Conservation (phyloP, 73 alveolate species). For the Paramecium pentaurelia region DNA sequence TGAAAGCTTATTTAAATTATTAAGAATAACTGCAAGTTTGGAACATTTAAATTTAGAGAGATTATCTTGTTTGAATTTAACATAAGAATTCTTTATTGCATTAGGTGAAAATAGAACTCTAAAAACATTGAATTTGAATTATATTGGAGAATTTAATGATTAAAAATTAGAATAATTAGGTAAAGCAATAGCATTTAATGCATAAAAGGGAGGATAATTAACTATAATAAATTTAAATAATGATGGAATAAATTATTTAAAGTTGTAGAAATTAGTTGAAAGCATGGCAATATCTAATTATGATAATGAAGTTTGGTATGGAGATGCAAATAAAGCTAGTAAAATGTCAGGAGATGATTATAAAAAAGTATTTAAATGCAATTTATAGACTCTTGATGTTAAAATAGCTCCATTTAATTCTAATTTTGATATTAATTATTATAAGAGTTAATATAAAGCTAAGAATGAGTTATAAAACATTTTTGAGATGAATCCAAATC, state of each 20-base stretch:
- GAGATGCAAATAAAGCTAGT: constrained; percentile 70
- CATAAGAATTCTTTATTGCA: constrained; percentile 83
- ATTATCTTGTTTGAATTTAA: constrained; percentile 46
- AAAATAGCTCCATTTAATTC: constrained; percentile 56
- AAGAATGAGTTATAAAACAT: constrained; percentile 59
- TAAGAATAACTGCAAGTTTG: constrained; percentile 81
- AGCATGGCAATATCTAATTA: constrained; percentile 78
- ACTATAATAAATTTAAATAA: constrained; percentile 60
- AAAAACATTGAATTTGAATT: constrained; percentile 71
- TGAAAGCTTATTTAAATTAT: constrained; percentile 81
- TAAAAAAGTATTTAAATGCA: constrained; percentile 72
- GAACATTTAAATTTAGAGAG: constrained; percentile 47
- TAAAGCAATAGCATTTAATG: constrained; percentile 83
- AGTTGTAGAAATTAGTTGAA: constrained; percentile 61
- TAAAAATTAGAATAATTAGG: constrained; percentile 63
- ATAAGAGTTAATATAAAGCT: constrained; percentile 56
- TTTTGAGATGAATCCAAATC: constrained; percentile 54
- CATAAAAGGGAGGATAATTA: constrained; percentile 82
- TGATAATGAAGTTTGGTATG: constrained; percentile 85
- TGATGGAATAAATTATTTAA: constrained; percentile 50
- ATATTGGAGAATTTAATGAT: constrained; percentile 52
- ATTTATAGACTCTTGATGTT: constrained; percentile 71
- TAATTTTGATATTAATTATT: constrained; percentile 69
- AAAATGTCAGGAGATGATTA: constrained; percentile 78
- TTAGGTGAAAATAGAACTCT: constrained; percentile 92